A percentile compares a stretch with the other conserved stretches of the same genome.
phyloP scores from a whole-genome alignment of 495 filamentous ascomycete genomes.

The Penicillium argentinense region DNA sequence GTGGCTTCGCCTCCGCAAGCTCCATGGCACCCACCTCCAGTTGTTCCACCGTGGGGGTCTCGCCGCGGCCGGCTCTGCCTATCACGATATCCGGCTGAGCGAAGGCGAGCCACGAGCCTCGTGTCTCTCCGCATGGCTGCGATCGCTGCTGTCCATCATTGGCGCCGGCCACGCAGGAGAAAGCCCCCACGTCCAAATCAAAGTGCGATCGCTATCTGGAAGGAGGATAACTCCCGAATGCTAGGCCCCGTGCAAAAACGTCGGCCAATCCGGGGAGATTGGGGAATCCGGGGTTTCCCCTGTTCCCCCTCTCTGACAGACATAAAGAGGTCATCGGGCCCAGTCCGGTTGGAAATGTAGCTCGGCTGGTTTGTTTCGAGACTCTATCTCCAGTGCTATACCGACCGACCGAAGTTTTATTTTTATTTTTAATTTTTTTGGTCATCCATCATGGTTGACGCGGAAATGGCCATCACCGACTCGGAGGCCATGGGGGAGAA shows the following conservation, averaged over 20 bases:
- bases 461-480: slow-evolving; percentile 29
- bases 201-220: slow-evolving; percentile 8
- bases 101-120: slow-evolving; percentile 11
- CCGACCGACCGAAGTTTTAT: too few relatives aligned
- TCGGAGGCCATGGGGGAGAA: slow-evolving; percentile 43
- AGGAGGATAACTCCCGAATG: slow-evolving; percentile 1
- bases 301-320: background rate
- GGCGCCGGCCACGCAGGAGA: background rate
- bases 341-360: background rate
- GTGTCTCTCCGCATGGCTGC: slow-evolving; percentile 8
- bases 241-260: too few relatives aligned
- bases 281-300: background rate
- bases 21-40: background rate
- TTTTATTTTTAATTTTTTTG: slow-evolving; percentile 1
- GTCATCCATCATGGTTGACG: slow-evolving; percentile 16
- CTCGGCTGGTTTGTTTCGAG: too few relatives aligned
- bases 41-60: slow-evolving; percentile 10
- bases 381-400: too few relatives aligned
- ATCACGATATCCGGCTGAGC: slow-evolving; percentile 4
- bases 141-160: background rate
- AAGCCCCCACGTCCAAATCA: slow-evolving; percentile 10
- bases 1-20: background rate
- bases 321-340: background rate
- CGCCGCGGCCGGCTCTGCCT: slow-evolving; percentile 6
- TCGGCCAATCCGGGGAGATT: background rate